Evolutionary conservation across 1,284 basidiomycete genomes (phyloP).

Genomic region (Puccinia triticina): DNA sequence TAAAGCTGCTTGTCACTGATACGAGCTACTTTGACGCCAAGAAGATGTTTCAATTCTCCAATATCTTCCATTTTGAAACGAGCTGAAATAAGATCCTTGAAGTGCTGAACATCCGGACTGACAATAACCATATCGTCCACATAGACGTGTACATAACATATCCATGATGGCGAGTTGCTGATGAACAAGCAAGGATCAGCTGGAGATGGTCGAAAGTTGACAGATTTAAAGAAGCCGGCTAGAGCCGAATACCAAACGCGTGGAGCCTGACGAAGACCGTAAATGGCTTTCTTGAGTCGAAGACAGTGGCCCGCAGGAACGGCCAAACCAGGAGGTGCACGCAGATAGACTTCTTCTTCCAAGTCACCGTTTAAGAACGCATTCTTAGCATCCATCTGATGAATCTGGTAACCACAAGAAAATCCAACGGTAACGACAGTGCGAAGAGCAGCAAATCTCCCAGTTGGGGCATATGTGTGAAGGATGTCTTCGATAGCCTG

Average conservation of each 20-base stretch:
- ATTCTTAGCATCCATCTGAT: neutral
- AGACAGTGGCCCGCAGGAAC: neutral
- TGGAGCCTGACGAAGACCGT: neutral
- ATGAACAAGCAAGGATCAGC: conserved; percentile 3
- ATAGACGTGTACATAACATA: neutral
- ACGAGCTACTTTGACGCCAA: neutral
- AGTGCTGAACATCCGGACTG: neutral
- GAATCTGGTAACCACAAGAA: neutral
- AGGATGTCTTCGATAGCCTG: neutral
- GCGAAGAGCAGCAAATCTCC: neutral
- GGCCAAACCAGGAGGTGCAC: neutral
- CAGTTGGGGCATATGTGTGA: conserved; percentile 5
- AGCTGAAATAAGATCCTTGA: conserved; percentile 15
- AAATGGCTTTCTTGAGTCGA: neutral
- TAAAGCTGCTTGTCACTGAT: neutral
- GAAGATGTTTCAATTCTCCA: neutral
- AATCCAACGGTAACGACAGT: neutral
- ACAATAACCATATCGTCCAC: neutral
- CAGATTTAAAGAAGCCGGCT: neutral
- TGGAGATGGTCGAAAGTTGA: neutral
- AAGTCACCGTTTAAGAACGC: neutral
- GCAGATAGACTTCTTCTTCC: neutral
- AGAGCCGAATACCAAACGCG: neutral
- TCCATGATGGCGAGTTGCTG: neutral
- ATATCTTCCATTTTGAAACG: conserved; percentile 9